Evolutionary conservation across 495 filamentous ascomycete genomes (phyloP).

Genomic region (Podospora fimiseda): DNA sequence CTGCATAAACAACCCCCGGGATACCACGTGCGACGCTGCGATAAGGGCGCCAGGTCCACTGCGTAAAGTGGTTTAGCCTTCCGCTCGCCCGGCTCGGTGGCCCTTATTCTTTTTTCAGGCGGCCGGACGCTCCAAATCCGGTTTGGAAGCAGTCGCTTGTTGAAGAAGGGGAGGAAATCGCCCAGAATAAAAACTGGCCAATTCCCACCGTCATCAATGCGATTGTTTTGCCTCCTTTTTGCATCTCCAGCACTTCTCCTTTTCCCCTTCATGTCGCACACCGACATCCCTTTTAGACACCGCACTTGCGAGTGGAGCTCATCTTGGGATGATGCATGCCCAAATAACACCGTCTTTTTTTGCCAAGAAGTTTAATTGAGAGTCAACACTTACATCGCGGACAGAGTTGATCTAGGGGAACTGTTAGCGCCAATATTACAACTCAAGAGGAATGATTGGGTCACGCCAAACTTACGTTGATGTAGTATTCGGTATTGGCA

Average conservation of each 20-base stretch:
- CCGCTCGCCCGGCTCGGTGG: slow-evolving; percentile 46
- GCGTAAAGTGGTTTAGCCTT: slow-evolving; percentile 43
- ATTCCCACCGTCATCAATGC: slow-evolving; percentile 1
- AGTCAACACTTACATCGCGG: slow-evolving; percentile 30
- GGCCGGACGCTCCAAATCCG: slow-evolving; percentile 11
- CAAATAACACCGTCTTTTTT: not conserved
- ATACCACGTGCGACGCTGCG: not conserved
- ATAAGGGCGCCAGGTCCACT: slow-evolving; percentile 17
- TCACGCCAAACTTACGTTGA: slow-evolving; percentile 52
- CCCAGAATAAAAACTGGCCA: slow-evolving; percentile 15
- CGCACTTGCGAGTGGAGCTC: slow-evolving; percentile 14
- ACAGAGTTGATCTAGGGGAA: slow-evolving; percentile 30
- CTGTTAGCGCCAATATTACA: slow-evolving; percentile 46
- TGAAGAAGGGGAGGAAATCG: slow-evolving; percentile 7
- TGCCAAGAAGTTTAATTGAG: slow-evolving; percentile 17
- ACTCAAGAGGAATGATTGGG: slow-evolving; percentile 77
- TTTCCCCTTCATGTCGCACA: slow-evolving; percentile 5
- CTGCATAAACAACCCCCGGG: not conserved
- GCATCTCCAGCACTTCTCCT: not conserved
- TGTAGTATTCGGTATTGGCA: slow-evolving; percentile 92
- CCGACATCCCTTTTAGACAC: not conserved
- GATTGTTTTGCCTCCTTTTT: not conserved
- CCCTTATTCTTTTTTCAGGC: slow-evolving; percentile 6
- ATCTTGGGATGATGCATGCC: slow-evolving; percentile 1
- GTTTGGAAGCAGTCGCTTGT: not conserved